A percentile compares a stretch with the other conserved stretches of the same genome.
Evolutionary conservation across 352 stramenopile species (phyloP).

Genomic region (Globisporangium perplexum): DNA sequence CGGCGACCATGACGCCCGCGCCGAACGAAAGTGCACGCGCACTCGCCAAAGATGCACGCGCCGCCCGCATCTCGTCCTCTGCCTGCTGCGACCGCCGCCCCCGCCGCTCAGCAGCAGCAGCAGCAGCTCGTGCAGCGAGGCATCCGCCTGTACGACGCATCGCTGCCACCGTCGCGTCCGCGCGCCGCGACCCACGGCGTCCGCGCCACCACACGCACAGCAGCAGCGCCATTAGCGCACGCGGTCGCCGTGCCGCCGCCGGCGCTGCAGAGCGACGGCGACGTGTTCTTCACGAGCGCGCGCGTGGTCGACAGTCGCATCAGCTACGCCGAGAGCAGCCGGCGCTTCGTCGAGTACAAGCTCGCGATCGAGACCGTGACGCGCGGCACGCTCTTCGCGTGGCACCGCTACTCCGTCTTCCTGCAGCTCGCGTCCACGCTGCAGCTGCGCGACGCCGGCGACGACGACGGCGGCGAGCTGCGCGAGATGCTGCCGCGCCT

Average conservation of each 20-base stretch:
- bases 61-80: not conserved
- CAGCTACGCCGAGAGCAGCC: slow-evolving; percentile 7
- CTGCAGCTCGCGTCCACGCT: slow-evolving; percentile 31
- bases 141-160: slow-evolving; percentile 9
- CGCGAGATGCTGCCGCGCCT: slow-evolving; percentile 34
- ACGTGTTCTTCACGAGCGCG: slow-evolving; percentile 11
- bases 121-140: slow-evolving; percentile 2
- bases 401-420: slow-evolving; percentile 47
- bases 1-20: not conserved
- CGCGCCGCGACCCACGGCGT: not conserved
- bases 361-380: slow-evolving; percentile 40
- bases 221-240: not conserved
- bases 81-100: not conserved
- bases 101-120: not conserved
- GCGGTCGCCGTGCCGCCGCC: not conserved
- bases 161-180: not conserved
- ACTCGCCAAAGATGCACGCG: slow-evolving; percentile 1
- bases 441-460: slow-evolving; percentile 33
- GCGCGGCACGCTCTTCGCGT: slow-evolving; percentile 35
- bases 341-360: slow-evolving; percentile 45
- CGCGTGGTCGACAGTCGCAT: slow-evolving; percentile 13
- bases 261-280: not conserved
- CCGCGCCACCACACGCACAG: not conserved
- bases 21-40: not conserved
- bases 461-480: slow-evolving; percentile 5